Base-by-base conservation (phyloP, 805 yeast genomes). In the Ogataea trehalophila region DNA sequence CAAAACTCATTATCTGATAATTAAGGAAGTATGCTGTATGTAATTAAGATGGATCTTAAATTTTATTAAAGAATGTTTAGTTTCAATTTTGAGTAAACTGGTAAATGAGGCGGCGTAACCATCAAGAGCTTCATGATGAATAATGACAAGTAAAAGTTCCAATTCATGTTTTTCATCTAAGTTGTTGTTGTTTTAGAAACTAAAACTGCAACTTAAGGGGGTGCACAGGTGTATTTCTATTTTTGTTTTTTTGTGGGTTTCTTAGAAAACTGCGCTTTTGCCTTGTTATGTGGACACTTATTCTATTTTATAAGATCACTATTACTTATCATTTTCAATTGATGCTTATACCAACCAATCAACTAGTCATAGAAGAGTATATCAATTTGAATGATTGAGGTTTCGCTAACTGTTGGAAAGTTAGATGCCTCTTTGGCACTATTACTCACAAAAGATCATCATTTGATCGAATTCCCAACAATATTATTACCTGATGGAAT, bases 391-490 rank as follows among this genome's bases (percentile, higher is more conserved):
- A 85, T 85, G 88, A 95, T 90, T 33, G 94, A 89, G 68, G 97
- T 91, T 11, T 85, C 95, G 39, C 76, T 92, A 36, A 91, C 97
- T 0, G 97, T 94, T 18, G 99, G 98, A 42, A 91, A 91, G 70
- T 75, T 92, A 40, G 99, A 94, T 64, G 96, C 97, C 13, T 90
- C 97, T 2, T 73, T 94, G 65, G 98, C 98, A 31, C 74, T 94
- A 41, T 74, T 94, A 40, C 77, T 95, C 36, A 92, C 99, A 17
- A 79, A 85, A 47, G 71, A 92, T 65, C 98, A 92, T 66, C 96
- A 91, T 63, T 75, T 92, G 51, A 91, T 94, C 54, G 99, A 94
- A 61, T 94, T 92, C 60, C 99, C 99, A n/a, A 89, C 98, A 4
- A 81, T 92, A 48, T 72, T 94, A 46, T 72, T 94, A 41, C 99